These are phyloP conservation scores for Sutorius eximius DNA, from an alignment of 1,284 basidiomycete species.

Conservation along the genomic window DNA sequence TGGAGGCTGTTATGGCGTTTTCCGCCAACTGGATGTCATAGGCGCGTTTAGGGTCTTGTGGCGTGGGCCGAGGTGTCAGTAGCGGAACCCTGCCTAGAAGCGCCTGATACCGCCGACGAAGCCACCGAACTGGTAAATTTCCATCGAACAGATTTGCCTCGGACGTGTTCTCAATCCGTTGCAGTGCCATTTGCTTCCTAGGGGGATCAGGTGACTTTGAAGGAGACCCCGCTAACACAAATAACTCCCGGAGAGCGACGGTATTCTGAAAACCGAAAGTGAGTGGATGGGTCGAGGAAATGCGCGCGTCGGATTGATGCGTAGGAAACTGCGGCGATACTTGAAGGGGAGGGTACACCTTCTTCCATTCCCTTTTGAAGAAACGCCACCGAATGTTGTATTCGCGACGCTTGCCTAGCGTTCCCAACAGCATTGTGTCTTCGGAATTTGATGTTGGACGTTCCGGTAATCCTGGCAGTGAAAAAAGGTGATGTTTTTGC, in stretches of 20 bases:
- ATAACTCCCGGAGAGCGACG: slow-evolving; percentile 48
- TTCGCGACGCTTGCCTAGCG: slow-evolving; percentile 68
- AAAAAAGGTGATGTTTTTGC: slow-evolving; percentile 38
- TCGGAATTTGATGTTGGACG: slow-evolving; percentile 58
- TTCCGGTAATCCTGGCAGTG: slow-evolving; percentile 56
- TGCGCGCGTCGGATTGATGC: neutral
- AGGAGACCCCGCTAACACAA: slow-evolving; percentile 43
- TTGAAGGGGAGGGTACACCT: slow-evolving; percentile 59
- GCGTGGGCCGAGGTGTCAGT: slow-evolving; percentile 39
- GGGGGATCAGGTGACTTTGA: slow-evolving; percentile 4
- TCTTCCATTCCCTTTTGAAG: slow-evolving; percentile 55
- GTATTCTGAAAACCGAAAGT: slow-evolving; percentile 46
- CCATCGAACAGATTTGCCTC: slow-evolving; percentile 17
- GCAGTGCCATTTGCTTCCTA: slow-evolving; percentile 12
- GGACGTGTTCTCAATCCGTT: neutral
- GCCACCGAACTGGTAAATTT: slow-evolving; percentile 53
- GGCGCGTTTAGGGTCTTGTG: slow-evolving; percentile 2
- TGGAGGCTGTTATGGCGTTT: slow-evolving; percentile 27
- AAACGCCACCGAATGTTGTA: slow-evolving; percentile 71
- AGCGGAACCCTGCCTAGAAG: slow-evolving; percentile 60
- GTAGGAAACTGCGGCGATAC: slow-evolving; percentile 26
- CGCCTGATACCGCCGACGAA: slow-evolving; percentile 64
- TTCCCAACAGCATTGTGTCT: slow-evolving; percentile 60
- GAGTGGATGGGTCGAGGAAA: slow-evolving; percentile 26
- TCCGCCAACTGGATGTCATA: slow-evolving; percentile 36